These are phyloP conservation scores for Thinopyrum obtusiflorum DNA, from an alignment of 202 grass and related monocot genomes.

Conservation along the genomic window DNA sequence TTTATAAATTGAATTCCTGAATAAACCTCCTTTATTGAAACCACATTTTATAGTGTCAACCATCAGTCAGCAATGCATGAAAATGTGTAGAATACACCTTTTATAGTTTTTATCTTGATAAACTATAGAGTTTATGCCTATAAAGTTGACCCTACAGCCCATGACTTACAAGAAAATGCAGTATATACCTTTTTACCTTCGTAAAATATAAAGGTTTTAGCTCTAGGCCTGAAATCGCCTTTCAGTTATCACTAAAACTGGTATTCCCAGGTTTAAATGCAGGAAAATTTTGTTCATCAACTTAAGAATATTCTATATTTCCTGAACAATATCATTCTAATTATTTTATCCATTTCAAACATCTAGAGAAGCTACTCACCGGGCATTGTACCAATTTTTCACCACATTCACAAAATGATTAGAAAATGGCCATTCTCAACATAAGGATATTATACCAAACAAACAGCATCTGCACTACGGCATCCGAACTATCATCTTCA, in stretches of 20 bases:
- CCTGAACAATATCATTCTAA: not conserved
- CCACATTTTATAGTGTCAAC: not conserved
- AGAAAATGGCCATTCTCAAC: not conserved
- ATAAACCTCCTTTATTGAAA: not conserved
- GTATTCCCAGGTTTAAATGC: not conserved
- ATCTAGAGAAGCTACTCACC: not conserved
- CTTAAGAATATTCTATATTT: not conserved
- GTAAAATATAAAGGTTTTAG: not conserved
- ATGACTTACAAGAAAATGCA: not conserved
- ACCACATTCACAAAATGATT: not conserved
- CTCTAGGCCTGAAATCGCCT: constrained; percentile 10
- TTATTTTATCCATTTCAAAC: not conserved
- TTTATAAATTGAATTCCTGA: not conserved
- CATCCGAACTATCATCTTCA: not conserved
- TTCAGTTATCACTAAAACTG: not conserved
- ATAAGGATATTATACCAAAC: not conserved
- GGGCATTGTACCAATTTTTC: not conserved
- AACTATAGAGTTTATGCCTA: not conserved
- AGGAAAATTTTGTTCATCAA: not conserved
- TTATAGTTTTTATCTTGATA: not conserved
- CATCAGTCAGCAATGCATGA: not conserved
- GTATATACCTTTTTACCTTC: not conserved
- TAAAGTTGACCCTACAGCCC: not conserved
- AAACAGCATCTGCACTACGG: constrained; percentile 11
- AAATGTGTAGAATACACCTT: not conserved